Base-by-base conservation (phyloP, 768 basidiomycete species). In the Tricholomella constricta region DNA sequence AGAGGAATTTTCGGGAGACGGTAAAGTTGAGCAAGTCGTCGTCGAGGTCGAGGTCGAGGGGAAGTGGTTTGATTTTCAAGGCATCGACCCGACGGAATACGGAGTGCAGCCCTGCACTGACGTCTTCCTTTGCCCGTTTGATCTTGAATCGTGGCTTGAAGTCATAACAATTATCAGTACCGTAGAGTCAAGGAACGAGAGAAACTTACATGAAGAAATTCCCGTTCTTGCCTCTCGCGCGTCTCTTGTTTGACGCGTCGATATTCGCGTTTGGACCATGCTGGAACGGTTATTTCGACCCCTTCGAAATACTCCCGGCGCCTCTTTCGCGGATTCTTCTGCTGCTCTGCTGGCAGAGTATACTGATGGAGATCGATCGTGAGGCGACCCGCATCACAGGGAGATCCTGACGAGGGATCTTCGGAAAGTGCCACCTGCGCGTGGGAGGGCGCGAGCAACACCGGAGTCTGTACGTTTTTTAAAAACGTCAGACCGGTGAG, bases 1-100 rank as follows among this genome's bases (percentile, higher is more conserved):
- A 60, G 51, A 69, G 63, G 38, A 64, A 62, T 4, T 48, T 36
- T 25, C 48, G 42, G 4, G 38, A 52, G 22, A 52, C 43, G 14
- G 51, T 44, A 25, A 29, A 37, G 14, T 52, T 6, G 19, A 52
- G 44, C 12, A 52, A 43, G 15, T 36, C 51, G 15, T 45, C 42
- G 35, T 52, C 43, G 10, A 20, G 12, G 35, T 52, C 43, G 10
- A 20, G 12, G 4, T 38, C 27, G 5, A 57, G 34, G 11, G 46
- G 46, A 6, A 57, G 35, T 12, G 51, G 51, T 5, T 48, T 40
- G 19, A 53, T 36, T 4, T 36, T 19, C 10, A 57, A 41, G 17
- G 51, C 48, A 3, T 57, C 51, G 17, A 57, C 31, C n/a, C 56
- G 56, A 31, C 47, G 40, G 15, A 57, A 52, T 23, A 48, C 42